Conservation (phyloP, 2,329 filamentous ascomycete genomes). For the Exserohilum turcica region DNA sequence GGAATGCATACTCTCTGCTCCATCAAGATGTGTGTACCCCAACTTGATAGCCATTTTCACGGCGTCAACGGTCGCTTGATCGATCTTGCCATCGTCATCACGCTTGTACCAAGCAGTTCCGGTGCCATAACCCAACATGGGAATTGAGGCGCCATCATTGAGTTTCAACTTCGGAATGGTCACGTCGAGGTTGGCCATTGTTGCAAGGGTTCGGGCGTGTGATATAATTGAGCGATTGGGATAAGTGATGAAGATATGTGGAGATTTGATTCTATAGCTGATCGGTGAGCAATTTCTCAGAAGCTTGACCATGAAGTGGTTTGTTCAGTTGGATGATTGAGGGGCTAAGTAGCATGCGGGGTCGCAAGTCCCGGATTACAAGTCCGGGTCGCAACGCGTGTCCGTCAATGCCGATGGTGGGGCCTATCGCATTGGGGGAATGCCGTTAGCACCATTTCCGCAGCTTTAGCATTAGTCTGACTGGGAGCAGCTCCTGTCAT, state of each 20-base stretch:
- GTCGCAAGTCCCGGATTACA: not conserved
- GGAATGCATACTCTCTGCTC: slow-evolving; percentile 65
- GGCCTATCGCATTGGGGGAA: slow-evolving; percentile 1
- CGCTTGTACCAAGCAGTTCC: slow-evolving; percentile 70
- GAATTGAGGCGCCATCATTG: slow-evolving; percentile 75
- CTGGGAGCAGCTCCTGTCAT: not conserved
- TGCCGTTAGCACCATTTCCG: slow-evolving; percentile 7
- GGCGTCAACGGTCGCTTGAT: slow-evolving; percentile 62
- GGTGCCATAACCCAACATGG: slow-evolving; percentile 73
- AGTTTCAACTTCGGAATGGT: slow-evolving; percentile 68
- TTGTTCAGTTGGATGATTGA: not conserved
- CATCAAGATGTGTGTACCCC: slow-evolving; percentile 76
- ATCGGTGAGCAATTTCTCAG: not conserved
- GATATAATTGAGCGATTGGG: not conserved
- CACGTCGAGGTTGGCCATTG: slow-evolving; percentile 51
- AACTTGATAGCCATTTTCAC: slow-evolving; percentile 67
- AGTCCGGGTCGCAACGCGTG: not conserved
- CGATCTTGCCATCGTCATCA: slow-evolving; percentile 56
- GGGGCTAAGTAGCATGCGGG: not conserved
- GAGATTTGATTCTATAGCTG: not conserved
- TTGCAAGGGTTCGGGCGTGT: slow-evolving; percentile 1
- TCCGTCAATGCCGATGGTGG: slow-evolving; percentile 12
- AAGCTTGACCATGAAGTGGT: slow-evolving; percentile 1
- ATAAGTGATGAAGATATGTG: not conserved
- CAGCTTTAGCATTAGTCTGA: not conserved